Conservation (phyloP, 2,329 filamentous ascomycete species). For the Helotiales sp. region DNA sequence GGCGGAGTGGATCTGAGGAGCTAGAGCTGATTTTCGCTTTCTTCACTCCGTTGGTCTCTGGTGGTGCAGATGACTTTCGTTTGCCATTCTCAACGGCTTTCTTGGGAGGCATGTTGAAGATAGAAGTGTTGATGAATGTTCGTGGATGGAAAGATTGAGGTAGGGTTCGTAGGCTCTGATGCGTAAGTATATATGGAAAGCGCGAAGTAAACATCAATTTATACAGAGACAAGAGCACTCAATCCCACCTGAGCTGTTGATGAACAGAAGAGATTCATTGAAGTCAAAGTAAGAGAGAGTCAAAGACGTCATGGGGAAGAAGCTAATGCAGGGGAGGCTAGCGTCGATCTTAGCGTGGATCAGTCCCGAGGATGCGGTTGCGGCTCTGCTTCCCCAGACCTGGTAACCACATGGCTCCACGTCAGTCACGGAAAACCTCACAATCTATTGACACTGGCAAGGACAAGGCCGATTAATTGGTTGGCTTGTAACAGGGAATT, state of each 20-base stretch:
- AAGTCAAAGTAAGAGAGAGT: not conserved
- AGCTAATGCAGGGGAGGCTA: slow-evolving; percentile 1
- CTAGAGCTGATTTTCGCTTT: slow-evolving; percentile 26
- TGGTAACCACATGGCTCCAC: too few relatives aligned
- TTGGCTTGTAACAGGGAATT: too few relatives aligned
- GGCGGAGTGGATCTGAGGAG: slow-evolving; percentile 22
- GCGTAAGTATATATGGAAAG: not conserved
- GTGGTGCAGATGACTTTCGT: slow-evolving; percentile 27
- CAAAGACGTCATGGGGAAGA: slow-evolving; percentile 7
- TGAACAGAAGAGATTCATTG: not conserved
- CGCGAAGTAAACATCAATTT: slow-evolving; percentile 3
- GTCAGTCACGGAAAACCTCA: too few relatives aligned
- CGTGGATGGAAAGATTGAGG: not conserved
- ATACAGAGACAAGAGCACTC: not conserved
- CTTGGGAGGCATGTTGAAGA: slow-evolving; percentile 24
- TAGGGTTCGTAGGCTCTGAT: not conserved
- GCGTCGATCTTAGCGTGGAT: slow-evolving; percentile 3
- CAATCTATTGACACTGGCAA: too few relatives aligned
- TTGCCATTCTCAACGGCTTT: slow-evolving; percentile 24
- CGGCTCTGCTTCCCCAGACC: too few relatives aligned
- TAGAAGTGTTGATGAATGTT: slow-evolving; percentile 7
- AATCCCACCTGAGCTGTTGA: not conserved
- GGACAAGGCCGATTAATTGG: too few relatives aligned
- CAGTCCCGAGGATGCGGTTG: not conserved
- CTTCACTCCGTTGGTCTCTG: slow-evolving; percentile 16